Percentiles rank a stretch among this genome's conserved stretches.
Conservation (phyloP, 2,329 filamentous ascomycete genomes). For the Cyphellophora europaea region DNA sequence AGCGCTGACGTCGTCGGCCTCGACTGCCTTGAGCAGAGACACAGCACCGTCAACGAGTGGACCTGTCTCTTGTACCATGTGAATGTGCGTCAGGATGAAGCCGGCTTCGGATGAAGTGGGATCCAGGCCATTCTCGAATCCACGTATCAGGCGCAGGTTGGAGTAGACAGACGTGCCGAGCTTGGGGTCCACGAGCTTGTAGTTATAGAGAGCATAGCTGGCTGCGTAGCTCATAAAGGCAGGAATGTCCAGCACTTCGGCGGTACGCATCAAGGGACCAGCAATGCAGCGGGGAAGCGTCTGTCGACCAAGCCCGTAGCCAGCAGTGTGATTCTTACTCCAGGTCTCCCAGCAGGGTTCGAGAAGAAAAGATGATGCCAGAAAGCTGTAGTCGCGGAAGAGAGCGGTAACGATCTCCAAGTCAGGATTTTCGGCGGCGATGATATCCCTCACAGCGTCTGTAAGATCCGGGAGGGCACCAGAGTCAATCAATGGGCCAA, state of each 20-base stretch:
- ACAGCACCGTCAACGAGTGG: conserved; percentile 65
- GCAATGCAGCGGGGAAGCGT: conserved; percentile 65
- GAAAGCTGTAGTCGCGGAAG: conserved; percentile 86
- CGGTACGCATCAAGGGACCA: conserved; percentile 73
- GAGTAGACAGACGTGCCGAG: conserved; percentile 31
- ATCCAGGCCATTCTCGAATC: conserved; percentile 83
- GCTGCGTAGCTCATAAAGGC: conserved; percentile 83
- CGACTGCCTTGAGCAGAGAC: conserved; percentile 52
- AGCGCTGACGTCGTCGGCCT: conserved; percentile 15
- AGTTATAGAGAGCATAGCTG: conserved; percentile 56
- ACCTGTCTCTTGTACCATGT: conserved; percentile 85
- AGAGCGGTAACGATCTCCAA: conserved; percentile 75
- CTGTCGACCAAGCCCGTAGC: conserved; percentile 69
- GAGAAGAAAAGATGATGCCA: conserved; percentile 79
- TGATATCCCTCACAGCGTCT: conserved; percentile 52
- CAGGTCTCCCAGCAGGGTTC: conserved; percentile 81
- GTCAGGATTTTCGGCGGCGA: conserved; percentile 30
- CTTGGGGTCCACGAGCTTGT: conserved; percentile 48
- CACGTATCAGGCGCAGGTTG: conserved; percentile 74
- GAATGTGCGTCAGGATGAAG: conserved; percentile 90
- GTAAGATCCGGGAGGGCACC: conserved; percentile 66
- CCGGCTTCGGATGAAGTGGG: conserved; percentile 82
- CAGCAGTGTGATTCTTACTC: conserved; percentile 47
- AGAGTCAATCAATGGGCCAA: conserved; percentile 66
- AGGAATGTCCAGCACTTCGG: conserved; percentile 74